phyloP scores from a whole-genome alignment of 768 basidiomycete genomes.

The Amanita thiersii region DNA sequence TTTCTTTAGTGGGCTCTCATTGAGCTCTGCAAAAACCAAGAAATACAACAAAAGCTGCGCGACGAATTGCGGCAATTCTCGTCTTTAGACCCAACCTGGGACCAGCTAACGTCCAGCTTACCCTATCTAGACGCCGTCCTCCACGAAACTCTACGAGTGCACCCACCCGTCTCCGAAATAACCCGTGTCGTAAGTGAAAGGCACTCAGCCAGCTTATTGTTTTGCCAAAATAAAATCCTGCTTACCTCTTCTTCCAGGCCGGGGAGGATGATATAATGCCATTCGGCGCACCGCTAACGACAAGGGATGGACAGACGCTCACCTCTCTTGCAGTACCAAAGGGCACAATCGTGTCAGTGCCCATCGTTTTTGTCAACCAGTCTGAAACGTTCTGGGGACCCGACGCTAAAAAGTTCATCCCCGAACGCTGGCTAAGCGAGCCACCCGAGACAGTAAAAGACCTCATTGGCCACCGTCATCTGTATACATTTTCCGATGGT shows the following conservation, averaged over 20 bases:
- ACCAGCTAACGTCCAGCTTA: slow-evolving; percentile 12
- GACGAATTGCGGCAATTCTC: slow-evolving; percentile 17
- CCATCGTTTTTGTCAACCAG: slow-evolving; percentile 25
- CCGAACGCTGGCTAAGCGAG: slow-evolving; percentile 25
- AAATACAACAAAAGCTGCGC: slow-evolving; percentile 21
- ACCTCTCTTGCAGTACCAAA: slow-evolving; percentile 20
- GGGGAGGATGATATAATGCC: slow-evolving; percentile 25
- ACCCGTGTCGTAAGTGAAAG: slow-evolving; percentile 16
- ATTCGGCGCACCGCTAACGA: slow-evolving; percentile 18
- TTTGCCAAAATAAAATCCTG: not conserved
- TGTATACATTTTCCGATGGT: slow-evolving; percentile 30
- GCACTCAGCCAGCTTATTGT: not conserved
- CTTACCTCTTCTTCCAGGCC: slow-evolving; percentile 16
- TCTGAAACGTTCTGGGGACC: slow-evolving; percentile 29
- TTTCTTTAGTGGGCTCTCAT: slow-evolving; percentile 22
- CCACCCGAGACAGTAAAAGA: slow-evolving; percentile 16
- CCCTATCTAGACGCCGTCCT: slow-evolving; percentile 27
- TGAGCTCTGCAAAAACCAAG: slow-evolving; percentile 21
- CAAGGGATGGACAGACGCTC: slow-evolving; percentile 15
- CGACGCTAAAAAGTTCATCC: slow-evolving; percentile 28
- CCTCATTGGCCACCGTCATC: slow-evolving; percentile 24
- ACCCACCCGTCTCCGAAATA: slow-evolving; percentile 20
- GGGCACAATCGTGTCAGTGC: slow-evolving; percentile 23
- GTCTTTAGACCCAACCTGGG: slow-evolving; percentile 5
- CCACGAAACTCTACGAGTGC: slow-evolving; percentile 23